Base-by-base conservation (phyloP, 106 monocot species). In the Iris macrosiphon region DNA sequence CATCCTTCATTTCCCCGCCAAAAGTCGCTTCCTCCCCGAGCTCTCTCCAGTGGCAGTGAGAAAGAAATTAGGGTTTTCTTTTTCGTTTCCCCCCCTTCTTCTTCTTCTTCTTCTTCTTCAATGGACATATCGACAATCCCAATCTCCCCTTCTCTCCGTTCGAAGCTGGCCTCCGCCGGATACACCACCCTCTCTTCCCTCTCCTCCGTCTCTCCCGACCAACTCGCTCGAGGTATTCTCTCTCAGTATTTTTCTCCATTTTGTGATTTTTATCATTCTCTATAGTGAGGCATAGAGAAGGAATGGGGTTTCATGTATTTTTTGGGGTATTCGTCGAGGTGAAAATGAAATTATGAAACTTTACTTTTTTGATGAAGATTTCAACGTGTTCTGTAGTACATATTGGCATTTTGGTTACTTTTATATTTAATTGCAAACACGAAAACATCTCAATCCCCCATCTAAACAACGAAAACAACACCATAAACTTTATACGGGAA, bases 91-190 rank as follows among this genome's bases (percentile, higher is more conserved):
- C 26, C 13, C 11, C 24, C 24, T 13, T 49, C 25, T 46, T 21
- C 6, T 21, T 46, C n/a, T 46, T 1, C n/a, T 16, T 1, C n/a
- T 7, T 4, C 15, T 46, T 23, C 39, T 23, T 6, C 23, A 38
- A 72, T 77, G 77, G 71, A 71, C 61, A 43, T 72, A 21, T 66
- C 62, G 13, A 34, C 15, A 14, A 62, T 79, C 15, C 79, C 79
- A 1, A 59, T 73, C 53, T 50, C 73, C 10, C 29, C 72, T 6
- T 59, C 72, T 9, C 63, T 52, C 44, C 28, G 62, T 7, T 67
- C 63, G 58, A 79, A 73, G 59, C 72, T 78, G 20, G 31, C 69
- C 59, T 38, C 72, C 7, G 68, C 68, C 17, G 68, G 79, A 7
- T 79, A 64, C 59, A 69, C 67, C 13, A 73, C 63, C 14, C 51